Base-by-base conservation (phyloP, 441 rosid genomes). In the Syzygium malaccense region DNA sequence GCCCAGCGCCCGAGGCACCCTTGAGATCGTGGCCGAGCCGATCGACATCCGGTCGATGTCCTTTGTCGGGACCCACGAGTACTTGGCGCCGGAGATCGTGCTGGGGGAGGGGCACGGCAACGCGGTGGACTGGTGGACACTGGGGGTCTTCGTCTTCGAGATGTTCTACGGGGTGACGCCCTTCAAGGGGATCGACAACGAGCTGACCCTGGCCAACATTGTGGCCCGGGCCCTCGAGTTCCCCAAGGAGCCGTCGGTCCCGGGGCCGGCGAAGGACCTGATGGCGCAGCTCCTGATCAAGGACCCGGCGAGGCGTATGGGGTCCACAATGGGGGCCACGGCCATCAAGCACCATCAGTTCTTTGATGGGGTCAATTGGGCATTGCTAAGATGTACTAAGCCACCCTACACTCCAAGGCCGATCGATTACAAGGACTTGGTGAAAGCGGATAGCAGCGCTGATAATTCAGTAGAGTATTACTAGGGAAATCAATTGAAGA, bases 71-170 rank as follows among this genome's bases (percentile, higher is more conserved):
- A 94, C 96, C 25, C 96, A 94, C 55, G 96, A 94, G 92, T 93
- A 94, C 91, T 88, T 94, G 87, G 94, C 96, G 19, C 96, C 96
- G 0, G 96, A 94, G 91, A 93, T 94, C 86, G 91, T 93, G n/a
- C 93, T 92, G 60, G 94, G 96, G 45, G 94, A 94, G 87, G 96
- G 95, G 33, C 96, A 94, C 5, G 96, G 96, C 32, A 94, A 90
- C 68, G 96, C 96, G 2, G 96, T 94, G 78, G 96, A 94, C 90
- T 94, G 96, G 95, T 94, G 96, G 96, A 94, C 96, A 8, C 89
- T 94, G 1, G 96, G 96, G 37, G 90, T 94, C 84, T 93, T 94
- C 62, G 89, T 94, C 37, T 94, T 90, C 75, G 95, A 94, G 91
- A 91, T 94, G 87, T 86, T 94, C 28, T 93, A 93, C 19, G 96